Evolutionary conservation across 108 stramenopile genomes (phyloP).

Genomic region (Cyclotella choctawhatcheeana): DNA sequence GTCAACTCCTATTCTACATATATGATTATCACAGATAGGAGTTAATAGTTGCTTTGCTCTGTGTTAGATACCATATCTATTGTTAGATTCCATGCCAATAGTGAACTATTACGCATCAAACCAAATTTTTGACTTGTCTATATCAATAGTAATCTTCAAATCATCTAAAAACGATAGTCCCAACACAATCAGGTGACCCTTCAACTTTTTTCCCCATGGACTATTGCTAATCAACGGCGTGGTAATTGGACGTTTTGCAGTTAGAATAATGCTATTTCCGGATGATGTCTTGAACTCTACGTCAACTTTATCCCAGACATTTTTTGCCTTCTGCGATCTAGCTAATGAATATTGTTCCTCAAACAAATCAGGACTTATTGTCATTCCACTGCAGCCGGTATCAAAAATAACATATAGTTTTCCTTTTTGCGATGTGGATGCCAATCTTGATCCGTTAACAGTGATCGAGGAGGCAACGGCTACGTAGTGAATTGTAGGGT

Average conservation of each 20-base stretch:
- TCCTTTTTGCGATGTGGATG: conserved; percentile 11
- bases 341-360: conserved; percentile 58
- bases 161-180: conserved; percentile 65
- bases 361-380: conserved; percentile 57
- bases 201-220: conserved; percentile 59
- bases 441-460: conserved; percentile 52
- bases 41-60: too few species aligned
- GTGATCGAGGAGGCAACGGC: conserved; percentile 40
- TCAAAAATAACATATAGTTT: conserved; percentile 72
- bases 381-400: conserved; percentile 75
- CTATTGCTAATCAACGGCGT: conserved; percentile 55
- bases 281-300: conserved; percentile 49
- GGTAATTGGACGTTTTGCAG: conserved; percentile 56
- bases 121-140: too few species aligned
- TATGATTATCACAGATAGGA: too few species aligned
- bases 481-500: conserved; percentile 66
- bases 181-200: conserved; percentile 62
- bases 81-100: too few species aligned
- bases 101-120: too few species aligned
- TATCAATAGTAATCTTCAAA: conserved; percentile 52
- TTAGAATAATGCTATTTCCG: conserved; percentile 24
- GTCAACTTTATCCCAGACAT: conserved; percentile 58
- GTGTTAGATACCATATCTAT: too few species aligned
- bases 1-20: too few species aligned
- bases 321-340: conserved; percentile 48